Conservation (phyloP, 148 eudicot genomes). For the Chenopodium berlandieri region DNA sequence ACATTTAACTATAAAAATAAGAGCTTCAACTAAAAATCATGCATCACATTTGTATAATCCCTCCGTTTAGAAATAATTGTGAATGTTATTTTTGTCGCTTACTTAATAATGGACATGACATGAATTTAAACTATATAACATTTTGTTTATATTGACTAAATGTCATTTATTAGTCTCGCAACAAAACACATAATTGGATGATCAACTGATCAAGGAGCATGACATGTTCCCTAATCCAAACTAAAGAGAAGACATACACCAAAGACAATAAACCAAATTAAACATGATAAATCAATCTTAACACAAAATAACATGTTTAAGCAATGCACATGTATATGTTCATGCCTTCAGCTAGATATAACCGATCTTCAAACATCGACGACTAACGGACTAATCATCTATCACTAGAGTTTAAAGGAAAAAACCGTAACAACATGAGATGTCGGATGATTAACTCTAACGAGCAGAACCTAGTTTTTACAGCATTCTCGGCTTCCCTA, state of each 20-base stretch:
- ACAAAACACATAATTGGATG: background rate
- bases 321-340: conserved; percentile 4
- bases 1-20: too few relatives aligned
- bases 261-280: background rate
- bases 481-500: too few relatives aligned
- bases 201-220: background rate
- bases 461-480: background rate
- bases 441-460: background rate
- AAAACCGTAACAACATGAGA: background rate
- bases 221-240: conserved; percentile 2
- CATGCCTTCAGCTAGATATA: background rate
- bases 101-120: too few relatives aligned
- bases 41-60: background rate
- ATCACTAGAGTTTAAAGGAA: background rate
- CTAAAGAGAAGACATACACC: background rate
- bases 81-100: too few relatives aligned
- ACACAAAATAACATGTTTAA: background rate
- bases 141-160: too few relatives aligned
- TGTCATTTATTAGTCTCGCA: too few relatives aligned
- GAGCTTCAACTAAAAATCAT: background rate
- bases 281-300: background rate
- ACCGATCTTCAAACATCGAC: background rate
- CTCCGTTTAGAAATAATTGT: background rate
- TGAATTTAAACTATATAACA: too few relatives aligned
- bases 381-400: background rate